A percentile compares a stretch with the other conserved stretches of the same genome.
These are phyloP conservation scores for Hypoxylon fragiforme DNA, from an alignment of 495 filamentous ascomycete genomes.

Conservation along the genomic window DNA sequence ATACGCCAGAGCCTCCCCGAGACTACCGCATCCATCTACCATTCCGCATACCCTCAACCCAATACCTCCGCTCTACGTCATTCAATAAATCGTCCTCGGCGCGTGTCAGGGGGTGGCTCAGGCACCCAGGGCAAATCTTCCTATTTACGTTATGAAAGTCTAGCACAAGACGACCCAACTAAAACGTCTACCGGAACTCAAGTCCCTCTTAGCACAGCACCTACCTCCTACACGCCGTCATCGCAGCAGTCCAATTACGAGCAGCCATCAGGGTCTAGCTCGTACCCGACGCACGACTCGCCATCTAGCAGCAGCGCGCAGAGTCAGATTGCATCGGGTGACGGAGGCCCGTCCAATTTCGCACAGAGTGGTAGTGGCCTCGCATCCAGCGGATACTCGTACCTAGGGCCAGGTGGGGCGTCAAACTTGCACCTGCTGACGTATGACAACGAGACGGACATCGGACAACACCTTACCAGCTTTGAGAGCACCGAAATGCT, in stretches of 20 bases:
- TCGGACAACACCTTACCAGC: constrained; percentile 50
- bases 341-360: constrained; percentile 39
- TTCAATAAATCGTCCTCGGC: constrained; percentile 46
- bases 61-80: constrained; percentile 50
- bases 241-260: constrained; percentile 43
- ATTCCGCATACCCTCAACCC: constrained; percentile 50
- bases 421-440: constrained; percentile 36
- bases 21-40: constrained; percentile 43
- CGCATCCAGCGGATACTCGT: constrained; percentile 46
- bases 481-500: constrained; percentile 74
- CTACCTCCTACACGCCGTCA: constrained; percentile 33
- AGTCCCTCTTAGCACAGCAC: constrained; percentile 36
- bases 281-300: constrained; percentile 35
- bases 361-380: constrained; percentile 44
- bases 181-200: constrained; percentile 16
- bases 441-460: constrained; percentile 50
- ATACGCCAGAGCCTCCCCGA: constrained; percentile 55
- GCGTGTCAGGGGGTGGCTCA: constrained; percentile 41
- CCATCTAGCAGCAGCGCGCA: constrained; percentile 38
- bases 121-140: constrained; percentile 42
- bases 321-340: constrained; percentile 12
- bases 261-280: constrained; percentile 8
- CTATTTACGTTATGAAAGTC: constrained; percentile 42
- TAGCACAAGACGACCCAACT: constrained; percentile 35
- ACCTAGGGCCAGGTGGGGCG: constrained; percentile 43